Percentiles rank a stretch among this genome's conserved stretches.
Conservation (phyloP, 2,329 filamentous ascomycete genomes). For the Paramyrothecium roridum region DNA sequence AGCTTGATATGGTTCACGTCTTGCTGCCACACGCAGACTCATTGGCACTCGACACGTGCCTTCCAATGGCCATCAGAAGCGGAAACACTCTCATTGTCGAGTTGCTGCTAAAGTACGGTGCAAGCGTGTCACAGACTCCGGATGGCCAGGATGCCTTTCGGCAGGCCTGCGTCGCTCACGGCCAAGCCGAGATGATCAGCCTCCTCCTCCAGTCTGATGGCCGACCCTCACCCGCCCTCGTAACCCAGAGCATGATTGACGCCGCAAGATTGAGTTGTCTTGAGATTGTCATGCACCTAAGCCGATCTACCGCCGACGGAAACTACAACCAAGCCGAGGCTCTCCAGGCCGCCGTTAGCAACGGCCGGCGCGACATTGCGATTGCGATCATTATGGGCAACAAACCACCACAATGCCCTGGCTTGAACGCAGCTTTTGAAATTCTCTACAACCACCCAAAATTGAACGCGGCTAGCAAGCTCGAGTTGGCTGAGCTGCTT, state of each 20-base stretch:
- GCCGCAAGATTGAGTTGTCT: slow-evolving; percentile 47
- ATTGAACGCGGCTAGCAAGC: slow-evolving; percentile 45
- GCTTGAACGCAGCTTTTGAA: slow-evolving; percentile 48
- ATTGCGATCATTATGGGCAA: slow-evolving; percentile 52
- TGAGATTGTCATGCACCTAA: slow-evolving; percentile 47
- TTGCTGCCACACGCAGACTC: slow-evolving; percentile 51
- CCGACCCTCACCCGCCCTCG: slow-evolving; percentile 35
- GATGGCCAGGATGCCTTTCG: slow-evolving; percentile 53
- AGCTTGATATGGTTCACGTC: slow-evolving; percentile 51
- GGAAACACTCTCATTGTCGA: slow-evolving; percentile 41
- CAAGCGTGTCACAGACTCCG: slow-evolving; percentile 41
- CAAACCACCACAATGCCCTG: slow-evolving; percentile 44
- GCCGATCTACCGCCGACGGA: slow-evolving; percentile 50
- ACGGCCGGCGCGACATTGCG: slow-evolving; percentile 50
- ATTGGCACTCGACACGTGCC: slow-evolving; percentile 44
- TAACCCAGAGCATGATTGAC: slow-evolving; percentile 50
- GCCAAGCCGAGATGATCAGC: slow-evolving; percentile 41
- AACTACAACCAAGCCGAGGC: slow-evolving; percentile 50
- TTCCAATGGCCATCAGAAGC: slow-evolving; percentile 45
- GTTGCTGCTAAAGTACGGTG: slow-evolving; percentile 49
- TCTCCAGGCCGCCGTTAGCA: slow-evolving; percentile 44
- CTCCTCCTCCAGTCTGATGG: slow-evolving; percentile 48
- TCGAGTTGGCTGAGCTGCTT: slow-evolving; percentile 51
- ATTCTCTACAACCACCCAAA: slow-evolving; percentile 42
- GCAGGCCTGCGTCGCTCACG: slow-evolving; percentile 43